A percentile compares a stretch with the other conserved stretches of the same genome.
These are phyloP conservation scores for Microcera coccophila DNA, from an alignment of 2,329 filamentous ascomycete species.

Conservation along the genomic window DNA sequence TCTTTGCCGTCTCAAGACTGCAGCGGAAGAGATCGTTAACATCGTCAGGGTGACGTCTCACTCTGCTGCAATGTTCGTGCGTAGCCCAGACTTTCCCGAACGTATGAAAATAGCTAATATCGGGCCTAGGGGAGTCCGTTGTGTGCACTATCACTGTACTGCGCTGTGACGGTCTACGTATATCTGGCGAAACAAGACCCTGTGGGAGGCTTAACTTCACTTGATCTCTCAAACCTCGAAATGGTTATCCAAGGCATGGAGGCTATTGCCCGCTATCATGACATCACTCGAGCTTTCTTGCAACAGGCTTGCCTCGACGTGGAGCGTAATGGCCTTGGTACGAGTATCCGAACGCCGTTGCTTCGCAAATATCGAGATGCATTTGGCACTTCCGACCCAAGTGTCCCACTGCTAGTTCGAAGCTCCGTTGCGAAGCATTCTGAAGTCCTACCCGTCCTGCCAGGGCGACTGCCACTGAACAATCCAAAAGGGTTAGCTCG, in stretches of 20 bases:
- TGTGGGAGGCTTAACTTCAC: conserved; percentile 52
- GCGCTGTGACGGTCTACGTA: conserved; percentile 78
- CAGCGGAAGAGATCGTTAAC: conserved; percentile 78
- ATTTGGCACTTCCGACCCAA: conserved; percentile 30
- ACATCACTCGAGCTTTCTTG: conserved; percentile 78
- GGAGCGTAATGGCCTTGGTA: conserved; percentile 46
- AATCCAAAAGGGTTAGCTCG: conserved; percentile 14
- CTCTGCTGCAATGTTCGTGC: conserved; percentile 62
- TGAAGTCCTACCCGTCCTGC: conserved; percentile 39
- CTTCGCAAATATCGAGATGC: conserved; percentile 32
- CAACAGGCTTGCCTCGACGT: conserved; percentile 82
- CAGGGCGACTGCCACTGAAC: conserved; percentile 41
- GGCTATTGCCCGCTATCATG: conserved; percentile 66
- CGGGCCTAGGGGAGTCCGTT: conserved; percentile 32
- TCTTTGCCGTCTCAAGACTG: conserved; percentile 68
- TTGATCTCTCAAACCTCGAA: conserved; percentile 54
- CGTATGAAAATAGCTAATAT: not conserved
- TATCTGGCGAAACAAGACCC: conserved; percentile 69
- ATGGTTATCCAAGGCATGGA: conserved; percentile 78
- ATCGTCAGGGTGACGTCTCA: conserved; percentile 79
- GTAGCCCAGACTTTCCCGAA: conserved; percentile 27
- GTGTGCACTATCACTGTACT: conserved; percentile 74
- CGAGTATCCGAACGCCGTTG: conserved; percentile 34
- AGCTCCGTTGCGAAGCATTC: conserved; percentile 42
- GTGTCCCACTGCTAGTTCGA: conserved; percentile 48